Evolutionary conservation across 495 filamentous ascomycete species (phyloP), one percentile per base, ranked within the genome.

Genomic region (Tuber aestivum): DNA sequence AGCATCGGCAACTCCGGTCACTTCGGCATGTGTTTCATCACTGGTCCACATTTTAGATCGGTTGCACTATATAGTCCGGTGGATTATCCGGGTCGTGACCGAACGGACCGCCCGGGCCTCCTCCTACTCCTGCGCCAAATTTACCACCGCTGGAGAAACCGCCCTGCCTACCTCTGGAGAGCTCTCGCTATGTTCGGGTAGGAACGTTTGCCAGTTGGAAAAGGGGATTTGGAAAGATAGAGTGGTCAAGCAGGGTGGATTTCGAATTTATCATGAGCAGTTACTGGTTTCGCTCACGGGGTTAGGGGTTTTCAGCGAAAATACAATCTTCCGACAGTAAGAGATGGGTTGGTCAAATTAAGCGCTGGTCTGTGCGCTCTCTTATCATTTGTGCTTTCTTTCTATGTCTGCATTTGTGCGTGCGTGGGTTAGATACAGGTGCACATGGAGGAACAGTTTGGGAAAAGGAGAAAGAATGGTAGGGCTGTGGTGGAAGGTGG

Each of bases 111-210:
- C 77, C 75, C 18, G 70, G 70, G 18, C 72, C 72, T 45, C 77
- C 72, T 21, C 81, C 74, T 7, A 76, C n/a, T n/a, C 81, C 72
- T 27, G 81, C 81, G 44, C 81, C 74, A 5, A 81, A 76, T 32
- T 69, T 73, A 41, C 76, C 69, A 4, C 80, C 77, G 20, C 80
- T 79, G 12, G 79, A 74, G 37, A 77, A 69, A 40, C 80, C 80
- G 56, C 81, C 81, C 16, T 76, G 72, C 44, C 81, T 76, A 41
- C 81, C 81, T 74, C 81, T 61, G 72, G 82, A 83, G 81, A 83
- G 83, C 68, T 41, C 41, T 71, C 27, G 4, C 56, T 65, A 65
- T 35, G 3, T 35, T 6, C 27, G 56, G 4, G 14, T 65, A 14
- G 1, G 27, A 65, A 65, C 27, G 27, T 65, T 65, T 27, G 14